Base-by-base conservation (phyloP, 228 moss, liverwort and hornwort genomes). In the Sphagnum fallax region DNA sequence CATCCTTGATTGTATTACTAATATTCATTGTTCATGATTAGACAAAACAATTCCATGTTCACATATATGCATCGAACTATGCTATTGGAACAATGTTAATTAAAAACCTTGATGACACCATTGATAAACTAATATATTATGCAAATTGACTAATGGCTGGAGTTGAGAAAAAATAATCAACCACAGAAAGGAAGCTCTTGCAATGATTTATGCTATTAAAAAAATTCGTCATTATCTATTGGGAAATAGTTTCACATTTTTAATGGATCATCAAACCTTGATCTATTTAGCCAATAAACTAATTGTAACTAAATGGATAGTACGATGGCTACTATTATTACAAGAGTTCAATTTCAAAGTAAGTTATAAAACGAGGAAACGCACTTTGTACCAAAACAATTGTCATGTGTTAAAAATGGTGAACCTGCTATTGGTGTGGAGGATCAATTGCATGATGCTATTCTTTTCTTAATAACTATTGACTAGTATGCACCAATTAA, bases 151-250 rank as follows among this genome's bases (percentile, higher is more conserved):
- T 60, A 61, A 15, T 70, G 6, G 4, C 0, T 10, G 3, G 0
- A 4, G 48, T 14, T 32, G 58, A 69, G 15, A 69, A 47, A 53
- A 69, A 69, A 5, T 49, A 69, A 3, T 32, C 16, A 10, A 69
- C 69, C 4, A 69, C 47, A 8, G 59, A 69, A 6, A 14, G 4
- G 69, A 69, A 13, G 57, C 69, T 5, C 14, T 69, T 12, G 69
- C 59, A 48, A n/a, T 69, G 6, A 61, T 69, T 11, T 69, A 51
- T 73, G 61, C 55, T 8, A 16, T 55, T 6, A 52, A 64, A 14
- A 77, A 64, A 49, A 68, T 69, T 50, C 16, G 62, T 8, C 72
- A 73, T 50, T 73, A 65, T 48, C 49, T 73, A 18, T 63, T 63
- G 11, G 73, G 16, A 4, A 68, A 65, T 13, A 32, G 18, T 5